Conservation (phyloP, 805 yeast species). For the Tetrapisispora namnaoensis region DNA sequence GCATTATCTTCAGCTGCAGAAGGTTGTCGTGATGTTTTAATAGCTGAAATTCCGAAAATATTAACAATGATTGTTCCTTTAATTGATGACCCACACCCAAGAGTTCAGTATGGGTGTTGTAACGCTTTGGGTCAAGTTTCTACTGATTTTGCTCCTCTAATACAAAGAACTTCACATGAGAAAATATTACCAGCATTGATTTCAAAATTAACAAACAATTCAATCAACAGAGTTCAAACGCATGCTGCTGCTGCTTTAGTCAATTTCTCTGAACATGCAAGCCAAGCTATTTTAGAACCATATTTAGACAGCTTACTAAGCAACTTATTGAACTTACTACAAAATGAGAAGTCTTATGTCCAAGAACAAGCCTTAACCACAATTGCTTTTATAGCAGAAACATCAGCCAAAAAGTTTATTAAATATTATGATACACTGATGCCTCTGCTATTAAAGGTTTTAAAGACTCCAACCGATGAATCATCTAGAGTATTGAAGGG, state of each 20-base stretch:
- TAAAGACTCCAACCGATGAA: conserved; percentile 40
- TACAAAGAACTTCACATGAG: conserved; percentile 73
- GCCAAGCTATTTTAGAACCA: conserved; percentile 84
- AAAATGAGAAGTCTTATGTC: conserved; percentile 82
- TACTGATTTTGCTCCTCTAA: conserved; percentile 86
- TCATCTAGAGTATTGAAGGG: conserved; percentile 67
- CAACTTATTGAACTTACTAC: conserved; percentile 64
- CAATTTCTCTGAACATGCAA: conserved; percentile 86
- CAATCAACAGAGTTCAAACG: conserved; percentile 89
- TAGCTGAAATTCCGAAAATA: conserved; percentile 69
- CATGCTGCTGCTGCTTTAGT: conserved; percentile 99
- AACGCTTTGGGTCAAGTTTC: conserved; percentile 95
- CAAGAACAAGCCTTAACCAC: conserved; percentile 97
- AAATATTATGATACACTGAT: conserved; percentile 91
- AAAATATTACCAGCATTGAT: conserved; percentile 81
- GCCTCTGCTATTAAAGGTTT: conserved; percentile 75
- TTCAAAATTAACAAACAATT: conserved; percentile 59
- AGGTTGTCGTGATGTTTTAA: conserved; percentile 86
- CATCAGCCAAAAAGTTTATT: conserved; percentile 78
- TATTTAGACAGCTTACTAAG: conserved; percentile 72
- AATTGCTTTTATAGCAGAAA: conserved; percentile 94
- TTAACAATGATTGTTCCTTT: conserved; percentile 79
- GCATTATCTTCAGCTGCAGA: conserved; percentile 95
- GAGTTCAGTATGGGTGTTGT: conserved; percentile 96
- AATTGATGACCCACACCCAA: conserved; percentile 76